phyloP scores from a whole-genome alignment of 805 yeast species.

The Nakazawaea wickerhamii region DNA sequence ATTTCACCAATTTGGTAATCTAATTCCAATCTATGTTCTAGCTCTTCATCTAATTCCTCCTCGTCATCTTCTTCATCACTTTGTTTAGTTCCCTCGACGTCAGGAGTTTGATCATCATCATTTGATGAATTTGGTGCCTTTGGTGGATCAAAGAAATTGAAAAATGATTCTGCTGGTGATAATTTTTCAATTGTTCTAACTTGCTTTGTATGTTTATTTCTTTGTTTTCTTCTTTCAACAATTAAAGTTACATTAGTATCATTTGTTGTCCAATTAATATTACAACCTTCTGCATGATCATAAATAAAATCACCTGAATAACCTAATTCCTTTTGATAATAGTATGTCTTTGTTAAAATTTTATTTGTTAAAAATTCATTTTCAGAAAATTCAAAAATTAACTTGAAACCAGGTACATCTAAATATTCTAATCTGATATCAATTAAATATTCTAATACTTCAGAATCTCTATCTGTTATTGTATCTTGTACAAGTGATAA shows the following conservation, averaged over 20 bases:
- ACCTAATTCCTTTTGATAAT: constrained; percentile 89
- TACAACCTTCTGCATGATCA: constrained; percentile 92
- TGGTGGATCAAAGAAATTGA: constrained; percentile 95
- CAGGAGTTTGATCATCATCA: constrained; percentile 25
- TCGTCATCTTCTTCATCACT: constrained; percentile 44
- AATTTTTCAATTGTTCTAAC: constrained; percentile 93
- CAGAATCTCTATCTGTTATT: constrained; percentile 86
- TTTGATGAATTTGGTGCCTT: constrained; percentile 47
- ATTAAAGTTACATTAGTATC: constrained; percentile 79
- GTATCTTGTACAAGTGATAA: constrained; percentile 74
- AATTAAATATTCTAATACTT: constrained; percentile 60
- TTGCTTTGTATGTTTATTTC: constrained; percentile 94
- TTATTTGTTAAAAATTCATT: constrained; percentile 77
- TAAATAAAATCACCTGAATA: constrained; percentile 94
- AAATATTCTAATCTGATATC: constrained; percentile 79
- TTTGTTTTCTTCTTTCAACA: constrained; percentile 93
- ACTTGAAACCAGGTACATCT: constrained; percentile 81
- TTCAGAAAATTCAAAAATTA: constrained; percentile 72
- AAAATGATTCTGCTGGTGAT: constrained; percentile 92
- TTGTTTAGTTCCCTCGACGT: constrained; percentile 31
- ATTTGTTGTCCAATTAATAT: constrained; percentile 76
- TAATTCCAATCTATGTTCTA: constrained; percentile 79
- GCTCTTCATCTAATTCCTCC: constrained; percentile 63
- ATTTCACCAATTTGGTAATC: constrained; percentile 97
- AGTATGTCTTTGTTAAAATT: constrained; percentile 77